phyloP scores from a whole-genome alignment of 2,329 filamentous ascomycete genomes.

The Diaporthe australafricana region DNA sequence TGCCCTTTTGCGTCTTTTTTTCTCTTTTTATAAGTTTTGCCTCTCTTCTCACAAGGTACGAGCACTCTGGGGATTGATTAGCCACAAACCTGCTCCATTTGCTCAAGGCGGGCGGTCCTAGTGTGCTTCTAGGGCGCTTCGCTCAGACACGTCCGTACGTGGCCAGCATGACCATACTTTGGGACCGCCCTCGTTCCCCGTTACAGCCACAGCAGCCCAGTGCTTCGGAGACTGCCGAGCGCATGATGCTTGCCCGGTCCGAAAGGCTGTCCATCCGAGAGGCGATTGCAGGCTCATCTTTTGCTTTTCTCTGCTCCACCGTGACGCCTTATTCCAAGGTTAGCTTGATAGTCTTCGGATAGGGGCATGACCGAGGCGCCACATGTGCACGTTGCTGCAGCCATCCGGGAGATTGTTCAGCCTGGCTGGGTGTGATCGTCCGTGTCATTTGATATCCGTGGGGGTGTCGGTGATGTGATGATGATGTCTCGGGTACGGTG shows the following conservation, averaged over 20 bases:
- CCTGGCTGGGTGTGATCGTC: not conserved
- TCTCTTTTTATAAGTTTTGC: too few relatives aligned
- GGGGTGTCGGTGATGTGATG: too few relatives aligned
- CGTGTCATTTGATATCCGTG: not conserved
- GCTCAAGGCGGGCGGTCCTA: not conserved
- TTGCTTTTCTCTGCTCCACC: not conserved
- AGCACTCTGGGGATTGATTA: not conserved
- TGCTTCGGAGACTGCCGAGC: conserved; percentile 5
- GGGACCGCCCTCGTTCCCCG: not conserved
- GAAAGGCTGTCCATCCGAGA: not conserved
- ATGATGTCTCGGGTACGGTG: conserved; percentile 1
- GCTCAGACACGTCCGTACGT: not conserved
- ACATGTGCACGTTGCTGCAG: not conserved
- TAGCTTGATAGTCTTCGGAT: not conserved
- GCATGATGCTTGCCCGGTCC: not conserved
- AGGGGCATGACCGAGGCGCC: not conserved
- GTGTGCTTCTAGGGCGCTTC: not conserved
- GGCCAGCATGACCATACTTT: not conserved
- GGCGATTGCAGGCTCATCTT: not conserved
- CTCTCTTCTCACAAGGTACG: too few relatives aligned
- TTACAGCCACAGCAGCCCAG: too few relatives aligned
- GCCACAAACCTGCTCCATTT: not conserved
- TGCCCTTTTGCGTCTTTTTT: not conserved
- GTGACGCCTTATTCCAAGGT: not conserved
- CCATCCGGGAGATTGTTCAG: not conserved